These are phyloP conservation scores for Vitis hybrid DNA, from an alignment of 177 flowering plant genomes.

Conservation along the genomic window DNA sequence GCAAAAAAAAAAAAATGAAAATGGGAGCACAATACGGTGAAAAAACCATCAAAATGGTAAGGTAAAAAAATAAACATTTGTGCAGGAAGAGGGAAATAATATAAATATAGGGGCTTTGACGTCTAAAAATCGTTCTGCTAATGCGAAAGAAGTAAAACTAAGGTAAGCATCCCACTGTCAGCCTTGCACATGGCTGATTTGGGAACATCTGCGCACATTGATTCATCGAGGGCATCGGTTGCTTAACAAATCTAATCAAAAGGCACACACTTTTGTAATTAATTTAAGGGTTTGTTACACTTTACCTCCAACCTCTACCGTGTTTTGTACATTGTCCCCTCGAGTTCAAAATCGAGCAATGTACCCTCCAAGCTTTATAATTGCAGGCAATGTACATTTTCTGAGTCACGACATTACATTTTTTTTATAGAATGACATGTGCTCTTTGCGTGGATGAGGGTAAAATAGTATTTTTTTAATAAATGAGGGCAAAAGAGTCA, in stretches of 20 bases:
- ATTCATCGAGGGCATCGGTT: background rate
- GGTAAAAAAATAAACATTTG: background rate
- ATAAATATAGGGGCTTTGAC: conserved; percentile 24
- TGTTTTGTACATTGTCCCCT: no score
- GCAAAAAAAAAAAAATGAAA: conserved; percentile 17
- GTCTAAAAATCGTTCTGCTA: conserved; percentile 82
- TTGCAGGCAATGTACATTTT: no score
- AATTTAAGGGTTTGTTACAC: background rate
- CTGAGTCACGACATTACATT: no score
- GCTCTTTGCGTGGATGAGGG: no score
- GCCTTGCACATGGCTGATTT: conserved; percentile 82
- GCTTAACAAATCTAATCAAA: background rate
- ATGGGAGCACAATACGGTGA: background rate
- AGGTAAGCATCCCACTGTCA: conserved; percentile 56
- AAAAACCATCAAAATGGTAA: background rate
- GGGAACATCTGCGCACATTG: conserved; percentile 64
- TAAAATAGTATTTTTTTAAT: no score
- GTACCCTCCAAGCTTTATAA: no score
- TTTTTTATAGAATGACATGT: no score
- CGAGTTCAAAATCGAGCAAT: no score
- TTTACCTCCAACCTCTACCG: no score
- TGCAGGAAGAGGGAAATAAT: background rate
- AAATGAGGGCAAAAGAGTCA: no score
- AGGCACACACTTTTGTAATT: background rate
- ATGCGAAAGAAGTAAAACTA: conserved; percentile 54